phyloP scores from a whole-genome alignment of 179 eudicot genomes.

The Spinacia oleracea region DNA sequence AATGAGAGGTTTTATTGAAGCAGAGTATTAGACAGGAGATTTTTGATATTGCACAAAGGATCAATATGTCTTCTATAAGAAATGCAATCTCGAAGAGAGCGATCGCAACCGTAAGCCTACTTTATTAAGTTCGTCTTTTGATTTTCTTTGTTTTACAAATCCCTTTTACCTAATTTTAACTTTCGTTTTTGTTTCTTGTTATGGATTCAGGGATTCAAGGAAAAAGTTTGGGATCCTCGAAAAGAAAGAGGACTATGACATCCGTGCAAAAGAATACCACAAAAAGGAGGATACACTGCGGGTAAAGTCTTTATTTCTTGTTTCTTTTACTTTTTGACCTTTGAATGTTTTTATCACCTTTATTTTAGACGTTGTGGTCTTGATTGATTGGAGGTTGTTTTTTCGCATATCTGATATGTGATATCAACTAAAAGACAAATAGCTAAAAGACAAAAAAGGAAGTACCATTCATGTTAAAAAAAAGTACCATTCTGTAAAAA shows the following conservation, averaged over 20 bases:
- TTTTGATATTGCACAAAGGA: background rate
- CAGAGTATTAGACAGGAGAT: background rate
- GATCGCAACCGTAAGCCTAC: constrained; percentile 74
- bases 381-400: too few species aligned
- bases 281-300: constrained; percentile 67
- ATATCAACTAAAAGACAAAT: too few species aligned
- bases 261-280: constrained; percentile 69
- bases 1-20: too few species aligned
- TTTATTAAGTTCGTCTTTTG: background rate
- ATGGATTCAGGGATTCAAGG: constrained; percentile 42
- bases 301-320: constrained; percentile 30
- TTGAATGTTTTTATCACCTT: background rate
- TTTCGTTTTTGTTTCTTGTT: constrained; percentile 1
- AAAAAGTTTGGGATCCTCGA: constrained; percentile 73
- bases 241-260: constrained; percentile 82
- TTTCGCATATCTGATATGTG: too few species aligned
- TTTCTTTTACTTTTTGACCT: background rate
- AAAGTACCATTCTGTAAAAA: too few species aligned
- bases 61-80: constrained; percentile 68
- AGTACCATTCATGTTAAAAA: too few species aligned
- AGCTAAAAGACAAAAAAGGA: too few species aligned
- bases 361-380: background rate
- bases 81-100: constrained; percentile 66
- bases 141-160: background rate
- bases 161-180: background rate